Percentiles rank a stretch among this genome's conserved stretches.
phyloP scores from a whole-genome alignment of 2,329 filamentous ascomycete genomes.

The Arachnopeziza araneosa region DNA sequence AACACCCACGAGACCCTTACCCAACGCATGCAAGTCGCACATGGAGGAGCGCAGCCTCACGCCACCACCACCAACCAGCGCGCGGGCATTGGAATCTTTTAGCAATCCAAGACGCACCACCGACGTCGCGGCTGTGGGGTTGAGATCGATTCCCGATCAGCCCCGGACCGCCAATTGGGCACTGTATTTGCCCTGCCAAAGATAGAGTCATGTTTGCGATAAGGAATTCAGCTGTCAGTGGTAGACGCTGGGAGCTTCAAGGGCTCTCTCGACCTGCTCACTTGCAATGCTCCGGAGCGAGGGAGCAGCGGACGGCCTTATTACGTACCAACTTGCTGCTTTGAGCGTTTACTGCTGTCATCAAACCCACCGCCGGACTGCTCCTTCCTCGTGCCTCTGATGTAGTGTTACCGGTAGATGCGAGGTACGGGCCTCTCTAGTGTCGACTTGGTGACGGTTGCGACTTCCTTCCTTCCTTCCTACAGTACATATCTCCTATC shows the following conservation, averaged over 20 bases:
- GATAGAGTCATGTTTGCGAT: conserved; percentile 9
- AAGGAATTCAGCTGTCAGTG: conserved; percentile 14
- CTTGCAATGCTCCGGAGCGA: conserved; percentile 11
- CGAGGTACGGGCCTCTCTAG: conserved; percentile 1
- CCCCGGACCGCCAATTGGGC: neutral
- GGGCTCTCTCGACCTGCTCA: too few species aligned
- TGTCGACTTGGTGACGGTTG: too few species aligned
- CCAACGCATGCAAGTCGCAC: neutral
- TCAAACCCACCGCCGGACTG: conserved; percentile 6
- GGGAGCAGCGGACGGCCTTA: conserved; percentile 3
- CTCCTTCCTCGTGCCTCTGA: neutral
- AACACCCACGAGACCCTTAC: conserved; percentile 1
- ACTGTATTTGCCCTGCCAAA: neutral
- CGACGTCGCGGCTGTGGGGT: conserved; percentile 2
- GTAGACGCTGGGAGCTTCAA: too few species aligned
- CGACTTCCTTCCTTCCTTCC: too few species aligned
- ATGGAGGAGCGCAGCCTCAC: conserved; percentile 1
- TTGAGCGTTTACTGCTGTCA: conserved; percentile 26
- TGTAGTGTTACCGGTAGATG: conserved; percentile 1
- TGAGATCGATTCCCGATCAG: neutral
- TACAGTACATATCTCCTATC: too few species aligned
- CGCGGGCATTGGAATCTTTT: conserved; percentile 2
- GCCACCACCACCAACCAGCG: neutral
- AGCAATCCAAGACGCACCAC: conserved; percentile 5
- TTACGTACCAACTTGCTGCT: conserved; percentile 24